Conservation (phyloP, 805 yeast species). For the Candida maesae region DNA sequence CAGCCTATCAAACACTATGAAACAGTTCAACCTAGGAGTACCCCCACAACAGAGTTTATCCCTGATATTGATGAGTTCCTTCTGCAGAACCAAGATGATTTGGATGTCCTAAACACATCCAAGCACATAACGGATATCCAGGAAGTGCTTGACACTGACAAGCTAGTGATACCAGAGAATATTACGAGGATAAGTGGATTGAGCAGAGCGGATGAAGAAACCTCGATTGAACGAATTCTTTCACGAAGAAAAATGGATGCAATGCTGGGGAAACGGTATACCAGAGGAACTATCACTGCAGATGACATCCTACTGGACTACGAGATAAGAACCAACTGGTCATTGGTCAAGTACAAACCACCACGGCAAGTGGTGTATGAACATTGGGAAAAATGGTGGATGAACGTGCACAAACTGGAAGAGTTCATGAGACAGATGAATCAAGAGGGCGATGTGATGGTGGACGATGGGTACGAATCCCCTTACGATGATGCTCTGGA, state of each 20-base stretch:
- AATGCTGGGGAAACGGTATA: background rate
- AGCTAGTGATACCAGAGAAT: conserved; percentile 12
- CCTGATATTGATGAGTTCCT: conserved; percentile 23
- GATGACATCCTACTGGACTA: conserved; percentile 26
- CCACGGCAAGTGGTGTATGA: conserved; percentile 18
- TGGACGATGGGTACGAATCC: background rate
- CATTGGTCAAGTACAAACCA: conserved; percentile 29
- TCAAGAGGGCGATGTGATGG: conserved; percentile 1
- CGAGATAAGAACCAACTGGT: conserved; percentile 25
- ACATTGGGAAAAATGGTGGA: conserved; percentile 32
- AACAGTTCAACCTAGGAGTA: conserved; percentile 8
- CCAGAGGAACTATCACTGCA: conserved; percentile 7
- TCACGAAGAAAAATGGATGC: conserved; percentile 4
- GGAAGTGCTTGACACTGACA: background rate
- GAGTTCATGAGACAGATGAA: conserved; percentile 10
- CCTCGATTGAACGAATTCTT: conserved; percentile 9
- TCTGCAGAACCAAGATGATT: conserved; percentile 22
- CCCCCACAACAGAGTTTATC: conserved; percentile 12
- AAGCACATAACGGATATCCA: conserved; percentile 8
- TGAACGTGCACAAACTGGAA: conserved; percentile 10
- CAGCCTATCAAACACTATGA: conserved; percentile 5
- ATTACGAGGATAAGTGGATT: conserved; percentile 4
- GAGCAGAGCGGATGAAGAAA: conserved; percentile 2
- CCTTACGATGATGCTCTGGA: background rate
- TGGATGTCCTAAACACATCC: conserved; percentile 18